Base-by-base conservation (phyloP, 179 eudicot species). In the Silene noctiflora region DNA sequence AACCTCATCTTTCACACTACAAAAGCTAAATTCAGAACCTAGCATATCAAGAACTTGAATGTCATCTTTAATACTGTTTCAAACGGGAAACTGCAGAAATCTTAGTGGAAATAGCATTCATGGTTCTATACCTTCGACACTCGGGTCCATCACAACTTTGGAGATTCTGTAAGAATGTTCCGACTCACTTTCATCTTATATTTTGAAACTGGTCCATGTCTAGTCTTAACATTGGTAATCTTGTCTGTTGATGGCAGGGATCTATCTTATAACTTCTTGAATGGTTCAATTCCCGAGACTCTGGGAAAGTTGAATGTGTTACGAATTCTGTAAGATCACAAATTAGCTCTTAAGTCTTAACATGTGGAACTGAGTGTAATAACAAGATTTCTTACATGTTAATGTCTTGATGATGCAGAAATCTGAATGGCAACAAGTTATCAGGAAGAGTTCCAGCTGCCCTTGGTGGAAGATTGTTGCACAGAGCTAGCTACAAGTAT, bases 401-500 rank as follows among this genome's bases (percentile, higher is more conserved):
- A 64, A 35, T 35, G 42, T 6, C 42, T 33, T 33, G 35, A 27
- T 82, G 9, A 31, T 70, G 58, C 86, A 96, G 99, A 83, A 87
- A 96, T 83, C 94, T 96, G 35, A 96, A 96, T 70, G 87, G 98
- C 71, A 96, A 96, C 82, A 87, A 91, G 75, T 89, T 96, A 60
- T 88, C 92, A 48, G 99, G 99, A 82, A 88, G 82, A 88, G 97
- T 96, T 22, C 94, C 99, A 68, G 85, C 88, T 58, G 82, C 88
- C 21, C 87, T 96, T 62, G 98, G 97, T 75, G 99, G 89, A 78
- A 91, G 93, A 81, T 89, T 93, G 69, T 77, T 96, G 79, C 99
- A 93, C 75, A 82, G 99, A 76, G 96, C 99, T 78, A 96, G 99
- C 88, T 96, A 91, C 91, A 96, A 96, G 99, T 96, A 87, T 42